Evolutionary conservation across 306 rosid species (phyloP), one percentile per base, ranked within the genome.

Genomic region (Quercus dentata): DNA sequence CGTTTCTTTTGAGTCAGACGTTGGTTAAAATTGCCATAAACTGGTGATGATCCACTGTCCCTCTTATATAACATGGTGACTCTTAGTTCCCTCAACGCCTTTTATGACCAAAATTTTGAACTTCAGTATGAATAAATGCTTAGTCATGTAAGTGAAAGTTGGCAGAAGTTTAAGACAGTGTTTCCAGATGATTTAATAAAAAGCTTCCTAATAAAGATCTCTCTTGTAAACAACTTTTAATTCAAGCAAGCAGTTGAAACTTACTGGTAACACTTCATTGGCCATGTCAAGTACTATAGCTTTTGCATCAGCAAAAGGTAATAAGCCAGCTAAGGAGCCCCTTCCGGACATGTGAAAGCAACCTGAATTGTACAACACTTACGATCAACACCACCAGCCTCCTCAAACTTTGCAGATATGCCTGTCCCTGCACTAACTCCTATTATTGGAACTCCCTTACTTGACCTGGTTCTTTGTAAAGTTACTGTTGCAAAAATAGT

Each of bases 341-440:
- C 98, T 92, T 69, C 97, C 95, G 25, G 97, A 95, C 98, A 94
- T 91, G 73, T 97, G 92, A 84, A 94, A 94, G 78, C 95, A 91
- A 75, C 98, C 97, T 4, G 97, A 94, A 78, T 91, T 94, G 91
- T 94, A 94, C 76, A 94, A 58, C 41, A 94, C 89, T 78, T 92
- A 76, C 92, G 86, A 87, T 94, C 97, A 63, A 94, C 90, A 20
- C 97, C 97, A 64, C 97, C 98, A 78, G 85, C 97, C 91, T 94
- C 97, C 86, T 92, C 98, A 85, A 91, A 91, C 90, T 94, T 92
- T 73, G 98, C 98, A 79, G 98, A 94, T 86, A 94, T 94, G 69
- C 97, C 95, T 23, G 97, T 92, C 83, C 97, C 98, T 59, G 98
- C 94, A 81, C 97, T 97, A 71, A 89, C 94, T 84, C 97, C 98